Base-by-base conservation (phyloP, 2,329 filamentous ascomycete genomes). In the Ustulina deusta region DNA sequence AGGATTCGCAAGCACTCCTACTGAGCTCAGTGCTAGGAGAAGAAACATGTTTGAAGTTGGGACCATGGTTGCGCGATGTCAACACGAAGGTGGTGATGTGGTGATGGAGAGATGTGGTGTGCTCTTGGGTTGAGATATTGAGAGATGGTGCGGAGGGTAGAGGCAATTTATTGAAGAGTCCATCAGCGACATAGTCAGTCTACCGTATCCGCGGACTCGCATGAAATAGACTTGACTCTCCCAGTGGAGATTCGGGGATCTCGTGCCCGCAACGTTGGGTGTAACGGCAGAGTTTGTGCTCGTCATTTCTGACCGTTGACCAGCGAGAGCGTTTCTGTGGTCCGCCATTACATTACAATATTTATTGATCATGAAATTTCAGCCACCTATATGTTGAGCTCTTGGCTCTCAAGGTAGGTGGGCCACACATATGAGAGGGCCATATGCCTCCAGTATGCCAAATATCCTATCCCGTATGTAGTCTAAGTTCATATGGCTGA, bases 21-120 rank as follows among this genome's bases (percentile, higher is more conserved):
- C 49, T 6, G 61, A 61, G 55, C 54, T 13, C 1, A 68, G 27
- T 15, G 60, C 56, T 2, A 65, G 49, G 25, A 68, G 42, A 36
- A 34, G 34, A 32, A 60, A 36, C 6, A 61, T 1, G 17, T 46
- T 60, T 9, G 42, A 63, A 54, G 38, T 3, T 44, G 38, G 40
- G 5, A 25, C 32, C 65, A 67, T 67, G 22, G 9, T 22, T 54
- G 29, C 27, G 15, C 10, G n/a, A 17, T 62, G 9, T 32, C 38
- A 22, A 38, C 7, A n/a, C 6, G 44, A 40, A n/a, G 44, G 32
- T 46, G 59, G 15, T 42, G 44, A n/a, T n/a, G 25, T 32, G 48
- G 5, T 49, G 46, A 11, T 13, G 38, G 17, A n/a, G n/a, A 17
- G 40, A 1, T 46, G 9, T 13, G 20, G n/a, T 46, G 17, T 65